Percentiles rank a stretch among this genome's conserved stretches.
These are phyloP conservation scores for Phytophthora chlamydospora DNA, from an alignment of 352 stramenopile genomes.

Conservation along the genomic window DNA sequence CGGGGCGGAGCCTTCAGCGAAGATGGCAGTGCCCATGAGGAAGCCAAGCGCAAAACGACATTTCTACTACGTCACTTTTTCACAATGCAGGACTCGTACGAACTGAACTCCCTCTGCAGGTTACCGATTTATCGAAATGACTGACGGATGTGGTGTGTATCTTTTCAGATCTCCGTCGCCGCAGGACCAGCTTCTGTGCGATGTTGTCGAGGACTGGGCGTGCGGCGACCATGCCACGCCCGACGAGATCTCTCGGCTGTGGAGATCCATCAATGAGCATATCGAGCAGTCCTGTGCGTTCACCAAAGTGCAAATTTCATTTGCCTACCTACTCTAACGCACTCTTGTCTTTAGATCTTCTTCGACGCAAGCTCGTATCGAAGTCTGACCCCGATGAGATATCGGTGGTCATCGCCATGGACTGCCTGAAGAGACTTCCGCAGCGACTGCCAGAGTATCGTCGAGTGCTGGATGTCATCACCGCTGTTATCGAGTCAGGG, in stretches of 20 bases:
- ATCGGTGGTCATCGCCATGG: constrained; percentile 70
- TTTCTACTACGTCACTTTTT: constrained; percentile 83
- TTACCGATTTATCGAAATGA: not conserved
- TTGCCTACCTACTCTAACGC: not conserved
- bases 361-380: constrained; percentile 56
- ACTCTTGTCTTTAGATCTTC: constrained; percentile 49
- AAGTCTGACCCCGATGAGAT: constrained; percentile 50
- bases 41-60: constrained; percentile 64
- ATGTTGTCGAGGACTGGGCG: constrained; percentile 71
- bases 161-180: constrained; percentile 23
- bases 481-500: constrained; percentile 56
- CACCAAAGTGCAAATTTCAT: not conserved
- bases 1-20: constrained; percentile 39
- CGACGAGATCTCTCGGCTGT: constrained; percentile 57
- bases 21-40: constrained; percentile 53
- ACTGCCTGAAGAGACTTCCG: constrained; percentile 72
- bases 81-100: constrained; percentile 40
- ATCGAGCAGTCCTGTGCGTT: constrained; percentile 75
- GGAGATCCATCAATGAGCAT: constrained; percentile 67
- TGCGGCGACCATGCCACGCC: constrained; percentile 45
- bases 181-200: constrained; percentile 55
- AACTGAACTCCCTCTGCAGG: not conserved
- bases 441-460: constrained; percentile 61
- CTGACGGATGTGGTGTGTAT: constrained; percentile 4
- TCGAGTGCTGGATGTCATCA: constrained; percentile 60